Conservation (phyloP, 768 basidiomycete genomes). For the Saitozyma sp. region DNA sequence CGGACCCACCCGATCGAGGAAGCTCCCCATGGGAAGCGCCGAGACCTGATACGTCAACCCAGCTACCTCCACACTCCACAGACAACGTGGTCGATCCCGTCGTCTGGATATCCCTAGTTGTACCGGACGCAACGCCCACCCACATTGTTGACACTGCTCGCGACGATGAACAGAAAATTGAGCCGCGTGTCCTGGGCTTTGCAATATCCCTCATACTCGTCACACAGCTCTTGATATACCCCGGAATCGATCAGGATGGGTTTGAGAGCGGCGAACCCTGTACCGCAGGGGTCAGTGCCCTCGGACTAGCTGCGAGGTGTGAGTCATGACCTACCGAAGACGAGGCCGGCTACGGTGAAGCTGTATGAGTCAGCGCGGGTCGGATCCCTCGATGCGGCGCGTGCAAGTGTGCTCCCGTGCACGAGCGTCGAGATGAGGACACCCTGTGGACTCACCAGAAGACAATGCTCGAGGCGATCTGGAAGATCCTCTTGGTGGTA, state of each 20-base stretch:
- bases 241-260: constrained; percentile 48
- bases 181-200: constrained; percentile 43
- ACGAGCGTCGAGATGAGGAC: not conserved
- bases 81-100: not conserved
- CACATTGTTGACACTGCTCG: constrained; percentile 51
- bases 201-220: constrained; percentile 23
- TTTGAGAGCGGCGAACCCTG: constrained; percentile 50
- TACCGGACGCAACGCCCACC: constrained; percentile 12
- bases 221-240: constrained; percentile 48
- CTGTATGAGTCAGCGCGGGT: not conserved
- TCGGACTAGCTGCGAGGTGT: too few relatives aligned
- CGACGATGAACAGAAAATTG: constrained; percentile 52
- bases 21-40: constrained; percentile 47
- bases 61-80: not conserved
- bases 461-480: constrained; percentile 20
- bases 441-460: constrained; percentile 17
- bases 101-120: not conserved
- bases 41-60: not conserved
- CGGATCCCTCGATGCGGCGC: too few relatives aligned
- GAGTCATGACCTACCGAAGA: constrained; percentile 43
- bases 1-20: constrained; percentile 50
- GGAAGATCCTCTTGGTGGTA: constrained; percentile 9
- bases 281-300: not conserved
- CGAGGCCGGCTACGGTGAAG: constrained; percentile 43
- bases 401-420: constrained; percentile 5